Evolutionary conservation across 2,329 filamentous ascomycete species (phyloP).

Genomic region (Venturia aucupariae): DNA sequence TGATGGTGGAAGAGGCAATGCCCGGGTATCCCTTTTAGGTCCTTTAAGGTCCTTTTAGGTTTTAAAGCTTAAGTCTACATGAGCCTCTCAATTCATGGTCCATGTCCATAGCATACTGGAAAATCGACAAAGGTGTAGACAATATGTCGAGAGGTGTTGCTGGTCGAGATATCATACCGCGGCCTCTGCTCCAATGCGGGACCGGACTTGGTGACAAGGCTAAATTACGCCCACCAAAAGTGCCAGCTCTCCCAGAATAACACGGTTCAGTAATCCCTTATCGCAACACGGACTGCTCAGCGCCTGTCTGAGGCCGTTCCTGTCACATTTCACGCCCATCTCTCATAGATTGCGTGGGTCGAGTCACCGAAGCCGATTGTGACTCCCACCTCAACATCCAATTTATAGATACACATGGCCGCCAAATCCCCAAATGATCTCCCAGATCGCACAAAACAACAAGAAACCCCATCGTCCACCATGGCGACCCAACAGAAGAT

Average conservation of each 20-base stretch:
- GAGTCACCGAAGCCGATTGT: background rate
- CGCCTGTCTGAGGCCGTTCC: background rate
- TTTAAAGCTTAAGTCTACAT: background rate
- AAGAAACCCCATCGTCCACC: background rate
- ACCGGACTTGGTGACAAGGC: background rate
- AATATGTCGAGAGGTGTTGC: background rate
- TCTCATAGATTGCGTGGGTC: background rate
- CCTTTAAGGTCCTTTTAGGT: too few relatives aligned
- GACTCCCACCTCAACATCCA: background rate
- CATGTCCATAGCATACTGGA: background rate
- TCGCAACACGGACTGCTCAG: background rate
- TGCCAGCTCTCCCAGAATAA: background rate
- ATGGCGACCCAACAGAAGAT: conserved; percentile 27
- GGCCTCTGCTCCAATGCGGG: background rate
- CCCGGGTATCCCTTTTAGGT: background rate
- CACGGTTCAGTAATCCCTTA: background rate
- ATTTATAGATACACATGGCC: background rate
- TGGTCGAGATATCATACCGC: background rate
- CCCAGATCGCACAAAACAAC: conserved; percentile 8
- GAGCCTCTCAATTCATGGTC: background rate
- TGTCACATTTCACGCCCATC: background rate
- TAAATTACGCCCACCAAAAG: background rate
- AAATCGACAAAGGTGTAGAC: background rate
- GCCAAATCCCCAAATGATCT: conserved; percentile 9
- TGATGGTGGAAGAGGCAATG: background rate